Conservation (phyloP, 192 early-diverging fungal genomes). For the Backusella sp. region DNA sequence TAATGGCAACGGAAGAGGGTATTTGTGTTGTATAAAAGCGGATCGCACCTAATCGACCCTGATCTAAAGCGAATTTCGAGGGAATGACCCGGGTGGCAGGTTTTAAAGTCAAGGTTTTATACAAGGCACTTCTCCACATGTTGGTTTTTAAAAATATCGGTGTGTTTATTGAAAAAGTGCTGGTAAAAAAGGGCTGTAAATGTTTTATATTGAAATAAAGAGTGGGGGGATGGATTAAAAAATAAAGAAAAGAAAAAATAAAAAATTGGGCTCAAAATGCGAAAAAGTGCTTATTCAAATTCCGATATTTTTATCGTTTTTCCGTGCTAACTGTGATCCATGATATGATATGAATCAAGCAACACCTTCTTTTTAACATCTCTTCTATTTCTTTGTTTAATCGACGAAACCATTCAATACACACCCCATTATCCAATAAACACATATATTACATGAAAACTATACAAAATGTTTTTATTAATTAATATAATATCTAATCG, state of each 20-base stretch:
- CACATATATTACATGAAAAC: not conserved
- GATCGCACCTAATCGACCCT: conserved; percentile 3
- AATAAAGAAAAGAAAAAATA: not conserved
- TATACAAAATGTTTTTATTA: conserved; percentile 5
- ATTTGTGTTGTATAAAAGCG: conserved; percentile 7
- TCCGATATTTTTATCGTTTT: not conserved
- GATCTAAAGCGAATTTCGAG: not conserved
- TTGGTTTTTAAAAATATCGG: not conserved
- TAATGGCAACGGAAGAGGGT: not conserved
- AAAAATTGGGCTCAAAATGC: not conserved
- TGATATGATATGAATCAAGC: too few species aligned
- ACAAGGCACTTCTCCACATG: not conserved
- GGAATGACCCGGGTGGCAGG: not conserved
- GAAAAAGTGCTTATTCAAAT: not conserved
- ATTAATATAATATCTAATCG: not conserved
- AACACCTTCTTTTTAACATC: too few species aligned
- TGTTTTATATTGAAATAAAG: not conserved
- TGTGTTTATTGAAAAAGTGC: not conserved
- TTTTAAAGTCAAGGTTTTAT: not conserved
- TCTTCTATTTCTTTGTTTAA: not conserved
- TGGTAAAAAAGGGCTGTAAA: not conserved
- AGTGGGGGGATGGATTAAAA: not conserved
- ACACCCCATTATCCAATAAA: not conserved
- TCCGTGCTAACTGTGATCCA: too few species aligned
- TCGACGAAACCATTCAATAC: not conserved